phyloP scores from a whole-genome alignment of 345 rosid genomes.

The Microcos paniculata region DNA sequence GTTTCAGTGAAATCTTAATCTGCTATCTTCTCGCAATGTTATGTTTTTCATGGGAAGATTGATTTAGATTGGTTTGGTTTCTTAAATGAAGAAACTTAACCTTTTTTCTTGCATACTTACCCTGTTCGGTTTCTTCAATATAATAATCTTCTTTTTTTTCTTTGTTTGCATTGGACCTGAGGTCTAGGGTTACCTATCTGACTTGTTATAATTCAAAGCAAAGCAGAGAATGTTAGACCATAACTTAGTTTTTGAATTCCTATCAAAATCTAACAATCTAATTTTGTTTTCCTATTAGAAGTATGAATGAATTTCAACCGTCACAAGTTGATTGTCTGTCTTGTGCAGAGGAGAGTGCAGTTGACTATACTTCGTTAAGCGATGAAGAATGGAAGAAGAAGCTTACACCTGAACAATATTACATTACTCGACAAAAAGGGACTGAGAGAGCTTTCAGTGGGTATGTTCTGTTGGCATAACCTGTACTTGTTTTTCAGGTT shows the following conservation, averaged over 20 bases:
- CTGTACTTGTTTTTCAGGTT: not conserved
- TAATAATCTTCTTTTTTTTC: not conserved
- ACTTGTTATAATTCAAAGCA: not conserved
- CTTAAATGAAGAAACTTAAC: too few species aligned
- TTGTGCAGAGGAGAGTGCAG: slow-evolving; percentile 39
- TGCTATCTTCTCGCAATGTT: too few species aligned
- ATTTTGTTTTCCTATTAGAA: not conserved
- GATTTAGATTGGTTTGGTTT: too few species aligned
- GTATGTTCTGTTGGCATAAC: slow-evolving; percentile 34
- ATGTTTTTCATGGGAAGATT: too few species aligned
- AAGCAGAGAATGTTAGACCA: not conserved
- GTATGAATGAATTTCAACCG: not conserved
- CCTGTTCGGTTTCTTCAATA: too few species aligned
- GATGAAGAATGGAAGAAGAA: slow-evolving; percentile 74
- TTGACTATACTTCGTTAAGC: slow-evolving; percentile 41
- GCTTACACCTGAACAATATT: slow-evolving; percentile 69
- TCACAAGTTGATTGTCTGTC: slow-evolving; percentile 10
- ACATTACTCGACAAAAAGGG: slow-evolving; percentile 78
- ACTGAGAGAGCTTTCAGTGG: slow-evolving; percentile 94
- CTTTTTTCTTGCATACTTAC: too few species aligned
- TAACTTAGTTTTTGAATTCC: not conserved
- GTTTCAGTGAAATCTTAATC: not conserved
- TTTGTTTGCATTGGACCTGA: not conserved
- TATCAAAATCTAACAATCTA: not conserved
- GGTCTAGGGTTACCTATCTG: not conserved